Evolutionary conservation across 2,329 filamentous ascomycete species (phyloP).

Genomic region (Calonectria pseudoreteaudii): DNA sequence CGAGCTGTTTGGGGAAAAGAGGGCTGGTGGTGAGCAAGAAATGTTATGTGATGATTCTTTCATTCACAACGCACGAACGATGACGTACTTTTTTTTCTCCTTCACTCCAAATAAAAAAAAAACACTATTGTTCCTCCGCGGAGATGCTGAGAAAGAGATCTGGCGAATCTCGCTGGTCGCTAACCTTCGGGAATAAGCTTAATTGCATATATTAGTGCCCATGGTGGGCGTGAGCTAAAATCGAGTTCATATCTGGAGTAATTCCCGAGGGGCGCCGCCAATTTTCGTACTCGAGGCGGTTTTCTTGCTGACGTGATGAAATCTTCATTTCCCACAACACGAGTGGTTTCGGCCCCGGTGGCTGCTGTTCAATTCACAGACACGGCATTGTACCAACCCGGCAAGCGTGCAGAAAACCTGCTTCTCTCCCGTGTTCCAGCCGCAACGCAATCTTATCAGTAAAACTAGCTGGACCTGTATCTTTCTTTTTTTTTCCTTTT

Average conservation of each 20-base stretch:
- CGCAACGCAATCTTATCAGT: background rate
- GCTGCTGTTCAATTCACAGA: background rate
- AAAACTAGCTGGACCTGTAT: background rate
- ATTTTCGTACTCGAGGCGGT: background rate
- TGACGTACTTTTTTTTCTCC: background rate
- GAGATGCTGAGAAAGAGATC: constrained; percentile 13
- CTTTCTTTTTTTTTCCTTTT: background rate
- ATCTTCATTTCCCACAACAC: background rate
- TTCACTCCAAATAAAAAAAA: background rate
- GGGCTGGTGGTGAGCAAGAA: background rate
- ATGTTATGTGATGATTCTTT: background rate
- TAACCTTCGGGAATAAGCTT: constrained; percentile 24
- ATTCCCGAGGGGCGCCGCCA: background rate
- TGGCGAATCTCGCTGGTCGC: background rate
- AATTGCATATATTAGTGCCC: constrained; percentile 18
- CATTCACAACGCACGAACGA: background rate
- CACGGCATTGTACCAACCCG: background rate
- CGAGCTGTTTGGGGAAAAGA: no score
- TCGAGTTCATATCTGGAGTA: background rate
- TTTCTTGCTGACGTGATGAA: background rate
- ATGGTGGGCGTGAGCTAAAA: constrained; percentile 19
- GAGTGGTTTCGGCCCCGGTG: background rate
- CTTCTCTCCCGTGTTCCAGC: background rate
- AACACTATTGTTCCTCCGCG: background rate
- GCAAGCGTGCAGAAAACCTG: background rate